A percentile compares a stretch with the other conserved stretches of the same genome.
Evolutionary conservation across 805 yeast genomes (phyloP).

Genomic region (Cephaloascus fragrans): DNA sequence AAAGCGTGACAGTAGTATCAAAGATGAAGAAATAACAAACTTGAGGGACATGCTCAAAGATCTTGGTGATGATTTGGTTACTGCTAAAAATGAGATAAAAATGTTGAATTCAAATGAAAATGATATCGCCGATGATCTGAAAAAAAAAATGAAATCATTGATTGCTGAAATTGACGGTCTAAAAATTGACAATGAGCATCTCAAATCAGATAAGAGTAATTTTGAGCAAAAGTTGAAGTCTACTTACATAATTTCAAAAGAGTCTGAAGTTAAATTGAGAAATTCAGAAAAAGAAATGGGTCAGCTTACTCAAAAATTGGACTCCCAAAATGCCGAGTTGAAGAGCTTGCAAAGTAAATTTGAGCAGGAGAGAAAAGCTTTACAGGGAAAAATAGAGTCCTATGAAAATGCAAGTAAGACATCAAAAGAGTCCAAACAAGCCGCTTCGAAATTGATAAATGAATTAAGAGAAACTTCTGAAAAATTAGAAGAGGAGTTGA

Average conservation of each 20-base stretch:
- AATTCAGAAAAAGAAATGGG: too few relatives aligned
- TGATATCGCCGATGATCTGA: too few relatives aligned
- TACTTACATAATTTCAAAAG: too few relatives aligned
- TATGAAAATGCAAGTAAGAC: background rate
- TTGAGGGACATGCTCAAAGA: constrained; percentile 68
- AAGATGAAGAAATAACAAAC: constrained; percentile 52
- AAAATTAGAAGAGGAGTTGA: constrained; percentile 11
- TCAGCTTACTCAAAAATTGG: background rate
- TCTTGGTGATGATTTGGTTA: constrained; percentile 74
- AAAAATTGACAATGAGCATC: background rate
- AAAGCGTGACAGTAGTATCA: constrained; percentile 4
- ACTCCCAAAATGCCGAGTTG: too few relatives aligned
- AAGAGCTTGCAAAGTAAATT: constrained; percentile 4
- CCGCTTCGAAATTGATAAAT: constrained; percentile 12
- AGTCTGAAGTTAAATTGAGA: too few relatives aligned
- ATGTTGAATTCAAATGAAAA: constrained; percentile 8
- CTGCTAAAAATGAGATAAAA: constrained; percentile 52
- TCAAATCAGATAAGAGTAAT: too few relatives aligned
- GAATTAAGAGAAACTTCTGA: constrained; percentile 10
- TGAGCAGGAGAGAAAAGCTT: constrained; percentile 24
- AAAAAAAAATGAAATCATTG: constrained; percentile 1
- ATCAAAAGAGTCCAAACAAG: constrained; percentile 1
- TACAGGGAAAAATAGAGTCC: background rate
- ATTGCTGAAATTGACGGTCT: constrained; percentile 1
- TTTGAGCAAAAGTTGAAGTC: too few relatives aligned